Percentiles rank a stretch among this genome's conserved stretches.
These are phyloP conservation scores for Eucalyptus pumila DNA, from an alignment of 345 rosid genomes.

Conservation along the genomic window DNA sequence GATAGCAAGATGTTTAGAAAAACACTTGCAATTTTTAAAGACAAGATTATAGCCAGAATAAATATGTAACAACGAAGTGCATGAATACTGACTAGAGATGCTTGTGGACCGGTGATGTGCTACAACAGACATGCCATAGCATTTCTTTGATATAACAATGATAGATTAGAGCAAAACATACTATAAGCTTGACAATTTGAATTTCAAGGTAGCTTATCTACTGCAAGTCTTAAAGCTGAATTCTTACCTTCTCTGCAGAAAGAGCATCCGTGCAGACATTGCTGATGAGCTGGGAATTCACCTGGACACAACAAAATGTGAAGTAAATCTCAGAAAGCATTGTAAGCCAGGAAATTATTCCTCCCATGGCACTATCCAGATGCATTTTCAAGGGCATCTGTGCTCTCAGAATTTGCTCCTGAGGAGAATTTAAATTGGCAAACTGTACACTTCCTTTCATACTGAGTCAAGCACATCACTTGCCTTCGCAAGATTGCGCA, in stretches of 20 bases:
- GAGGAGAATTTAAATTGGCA: not conserved
- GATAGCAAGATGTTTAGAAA: not conserved
- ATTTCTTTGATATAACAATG: not conserved
- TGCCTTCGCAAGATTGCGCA: not conserved
- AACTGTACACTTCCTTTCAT: not conserved
- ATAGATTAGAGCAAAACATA: not conserved
- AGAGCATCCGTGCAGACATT: constrained; percentile 97
- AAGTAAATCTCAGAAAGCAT: not conserved
- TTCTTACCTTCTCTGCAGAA: constrained; percentile 89
- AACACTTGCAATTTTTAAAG: not conserved
- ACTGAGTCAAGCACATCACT: not conserved
- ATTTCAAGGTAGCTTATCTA: not conserved
- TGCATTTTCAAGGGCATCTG: not conserved
- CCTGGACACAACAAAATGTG: constrained; percentile 23
- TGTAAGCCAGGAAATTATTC: not conserved
- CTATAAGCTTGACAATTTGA: not conserved
- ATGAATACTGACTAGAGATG: not conserved
- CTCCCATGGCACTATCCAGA: not conserved
- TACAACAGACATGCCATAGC: not conserved
- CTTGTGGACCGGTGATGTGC: not conserved
- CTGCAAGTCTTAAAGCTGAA: not conserved
- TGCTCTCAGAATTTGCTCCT: not conserved
- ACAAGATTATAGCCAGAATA: not conserved
- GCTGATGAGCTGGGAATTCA: constrained; percentile 98
- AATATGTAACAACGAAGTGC: not conserved